phyloP scores from a whole-genome alignment of 805 yeast genomes.

The Danielia reshetovae region DNA sequence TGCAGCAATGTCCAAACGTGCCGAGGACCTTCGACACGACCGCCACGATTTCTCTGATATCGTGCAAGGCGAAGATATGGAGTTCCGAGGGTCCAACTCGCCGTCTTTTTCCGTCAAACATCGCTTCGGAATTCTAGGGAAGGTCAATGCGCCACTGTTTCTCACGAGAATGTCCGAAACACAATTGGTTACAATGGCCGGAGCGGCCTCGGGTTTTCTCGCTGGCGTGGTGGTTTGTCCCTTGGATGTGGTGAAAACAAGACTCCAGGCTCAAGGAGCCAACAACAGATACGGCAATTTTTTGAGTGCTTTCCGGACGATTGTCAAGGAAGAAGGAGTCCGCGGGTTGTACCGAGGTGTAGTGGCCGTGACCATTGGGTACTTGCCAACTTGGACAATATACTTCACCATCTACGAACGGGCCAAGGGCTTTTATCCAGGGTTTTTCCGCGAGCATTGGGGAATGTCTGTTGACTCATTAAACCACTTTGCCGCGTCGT shows the following conservation, averaged over 20 bases:
- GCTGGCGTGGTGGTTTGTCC: slow-evolving; percentile 94
- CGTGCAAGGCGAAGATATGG: slow-evolving; percentile 37
- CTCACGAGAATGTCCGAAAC: slow-evolving; percentile 32
- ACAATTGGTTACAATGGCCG: slow-evolving; percentile 75
- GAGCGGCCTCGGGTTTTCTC: slow-evolving; percentile 90
- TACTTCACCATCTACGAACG: slow-evolving; percentile 87
- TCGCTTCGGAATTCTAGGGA: slow-evolving; percentile 17
- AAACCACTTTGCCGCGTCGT: slow-evolving; percentile 57
- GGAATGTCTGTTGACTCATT: slow-evolving; percentile 22
- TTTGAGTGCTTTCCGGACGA: slow-evolving; percentile 58
- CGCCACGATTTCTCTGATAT: slow-evolving; percentile 30
- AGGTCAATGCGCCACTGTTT: slow-evolving; percentile 18
- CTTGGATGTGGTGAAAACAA: slow-evolving; percentile 89
- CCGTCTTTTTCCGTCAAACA: slow-evolving; percentile 20
- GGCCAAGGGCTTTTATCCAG: slow-evolving; percentile 57
- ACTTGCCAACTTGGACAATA: slow-evolving; percentile 96
- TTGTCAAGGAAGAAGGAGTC: slow-evolving; percentile 73
- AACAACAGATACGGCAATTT: slow-evolving; percentile 51
- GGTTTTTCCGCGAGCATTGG: slow-evolving; percentile 25
- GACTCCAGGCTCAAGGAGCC: slow-evolving; percentile 88
- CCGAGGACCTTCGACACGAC: background rate
- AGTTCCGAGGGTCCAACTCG: slow-evolving; percentile 23
- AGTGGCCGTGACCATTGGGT: slow-evolving; percentile 89
- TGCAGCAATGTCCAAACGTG: background rate
- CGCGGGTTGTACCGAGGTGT: slow-evolving; percentile 86